A percentile compares a stretch with the other conserved stretches of the same genome.
Conservation (phyloP, 2,329 filamentous ascomycete genomes). For the Hypomyces perniciosus region DNA sequence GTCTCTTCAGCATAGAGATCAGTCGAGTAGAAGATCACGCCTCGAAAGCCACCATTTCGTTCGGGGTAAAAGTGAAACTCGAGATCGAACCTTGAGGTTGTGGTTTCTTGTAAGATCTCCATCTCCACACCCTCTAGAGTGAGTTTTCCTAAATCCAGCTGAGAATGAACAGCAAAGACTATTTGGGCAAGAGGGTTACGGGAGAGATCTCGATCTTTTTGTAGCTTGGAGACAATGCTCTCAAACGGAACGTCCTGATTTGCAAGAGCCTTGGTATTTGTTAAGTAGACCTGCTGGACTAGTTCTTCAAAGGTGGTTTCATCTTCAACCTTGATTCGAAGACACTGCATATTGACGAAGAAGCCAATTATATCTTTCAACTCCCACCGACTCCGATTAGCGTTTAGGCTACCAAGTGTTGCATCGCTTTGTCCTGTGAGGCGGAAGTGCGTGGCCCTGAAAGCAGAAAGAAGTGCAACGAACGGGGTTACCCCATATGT, state of each 20-base stretch:
- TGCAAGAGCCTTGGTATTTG: conserved; percentile 10
- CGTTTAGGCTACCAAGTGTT: conserved; percentile 16
- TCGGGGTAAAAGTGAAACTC: conserved; percentile 22
- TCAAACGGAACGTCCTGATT: conserved; percentile 20
- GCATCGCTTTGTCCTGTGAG: conserved; percentile 21
- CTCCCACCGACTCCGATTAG: conserved; percentile 16
- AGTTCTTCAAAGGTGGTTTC: conserved; percentile 15
- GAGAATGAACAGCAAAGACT: conserved; percentile 18
- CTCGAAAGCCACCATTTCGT: conserved; percentile 7
- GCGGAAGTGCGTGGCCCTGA: conserved; percentile 21
- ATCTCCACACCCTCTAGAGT: conserved; percentile 14
- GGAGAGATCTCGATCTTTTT: conserved; percentile 13
- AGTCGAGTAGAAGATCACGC: conserved; percentile 15
- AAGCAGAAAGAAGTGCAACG: conserved; percentile 19
- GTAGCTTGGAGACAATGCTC: conserved; percentile 11
- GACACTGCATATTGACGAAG: conserved; percentile 23
- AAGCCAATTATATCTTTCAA: conserved; percentile 19
- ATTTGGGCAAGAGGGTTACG: conserved; percentile 17
- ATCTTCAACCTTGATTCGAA: conserved; percentile 16
- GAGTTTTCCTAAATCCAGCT: conserved; percentile 17
- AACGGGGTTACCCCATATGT: conserved; percentile 9
- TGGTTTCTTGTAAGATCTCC: conserved; percentile 2
- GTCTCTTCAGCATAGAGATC: conserved; percentile 20
- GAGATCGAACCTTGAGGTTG: conserved; percentile 18
- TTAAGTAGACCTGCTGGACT: conserved; percentile 13